Percentiles rank a stretch among this genome's conserved stretches.
These are phyloP conservation scores for Lipomyces oligophaga DNA, from an alignment of 805 yeast species.

Conservation along the genomic window DNA sequence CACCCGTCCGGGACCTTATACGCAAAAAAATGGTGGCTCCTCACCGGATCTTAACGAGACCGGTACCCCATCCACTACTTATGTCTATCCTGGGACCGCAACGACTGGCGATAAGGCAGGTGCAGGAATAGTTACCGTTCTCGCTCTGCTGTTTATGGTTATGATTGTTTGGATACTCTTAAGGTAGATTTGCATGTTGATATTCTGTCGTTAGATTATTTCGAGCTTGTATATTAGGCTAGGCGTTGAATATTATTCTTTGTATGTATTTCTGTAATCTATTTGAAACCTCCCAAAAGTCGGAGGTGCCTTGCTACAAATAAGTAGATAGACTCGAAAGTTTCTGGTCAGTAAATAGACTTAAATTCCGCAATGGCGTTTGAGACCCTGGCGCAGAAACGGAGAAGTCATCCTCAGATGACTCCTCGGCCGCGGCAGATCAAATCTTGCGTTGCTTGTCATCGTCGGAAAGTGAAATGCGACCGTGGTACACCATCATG, in stretches of 20 bases:
- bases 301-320: not conserved
- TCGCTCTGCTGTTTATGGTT: conserved; percentile 18
- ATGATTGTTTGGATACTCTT: conserved; percentile 16
- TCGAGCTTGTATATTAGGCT: not conserved
- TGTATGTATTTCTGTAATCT: not conserved
- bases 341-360: not conserved
- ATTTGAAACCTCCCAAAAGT: not conserved
- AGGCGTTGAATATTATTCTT: not conserved
- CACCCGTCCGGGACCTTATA: conserved; percentile 44
- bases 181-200: not conserved
- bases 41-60: conserved; percentile 38
- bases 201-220: not conserved
- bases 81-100: not conserved
- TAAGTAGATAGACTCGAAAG: not conserved
- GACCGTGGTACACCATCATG: conserved; percentile 14
- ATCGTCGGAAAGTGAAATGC: conserved; percentile 22
- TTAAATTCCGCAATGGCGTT: conserved; percentile 4
- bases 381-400: no score
- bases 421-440: conserved; percentile 12
- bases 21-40: conserved; percentile 38
- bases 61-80: not conserved
- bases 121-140: conserved; percentile 22
- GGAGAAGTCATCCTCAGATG: conserved; percentile 8
- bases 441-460: conserved; percentile 12
- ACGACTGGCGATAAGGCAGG: conserved; percentile 23